Evolutionary conservation across 148 eudicot species (phyloP), one percentile per base, ranked within the genome.

Genomic region (Bassia scoparia): DNA sequence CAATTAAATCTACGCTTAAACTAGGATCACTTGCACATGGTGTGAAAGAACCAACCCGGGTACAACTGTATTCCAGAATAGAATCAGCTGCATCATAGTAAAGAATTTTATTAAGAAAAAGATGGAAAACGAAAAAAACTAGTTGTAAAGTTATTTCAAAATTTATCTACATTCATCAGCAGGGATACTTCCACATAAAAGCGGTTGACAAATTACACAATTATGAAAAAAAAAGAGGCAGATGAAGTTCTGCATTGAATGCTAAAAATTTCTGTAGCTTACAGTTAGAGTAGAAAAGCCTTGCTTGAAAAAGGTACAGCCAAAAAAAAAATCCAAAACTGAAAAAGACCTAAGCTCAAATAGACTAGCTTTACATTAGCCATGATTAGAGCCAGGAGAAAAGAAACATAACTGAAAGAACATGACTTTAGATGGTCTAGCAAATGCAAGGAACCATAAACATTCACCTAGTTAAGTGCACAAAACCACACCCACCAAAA

Each of bases 21-120:
- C 92, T 76, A 49, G 98, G 98, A 84, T 85, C 85, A 70, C 84
- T 86, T 48, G 61, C 81, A 83, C 96, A 93, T 65, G 92, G 96
- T 17, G 98, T 93, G 84, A 82, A 87, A 79, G 90, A 93, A 96
- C 98, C 90, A 46, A 96, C 98, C 81, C 90, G 98, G 68, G 77
- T 87, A 82, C 98, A 93, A 81, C 89, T 89, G 73, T 88, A 93
- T 67, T n/a, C 98, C 90, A 56, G 96, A 90, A 77, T 93, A 93
- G 72, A n/a, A 93, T 93, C 72, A 93, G 70, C 98, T 93, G 86
- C 76, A 64, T 38, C 30, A 67, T 31, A 56, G 67, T 20, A 52
- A 24, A 35, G 27, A 33, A 4, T 69, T 20, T 64, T 23, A 48
- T 80, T 49, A 71, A 33, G 10, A 2, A 38, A 56, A 77, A 54